These are phyloP conservation scores for Cystobasidium ongulense DNA, from an alignment of 768 basidiomycete genomes.

Conservation along the genomic window DNA sequence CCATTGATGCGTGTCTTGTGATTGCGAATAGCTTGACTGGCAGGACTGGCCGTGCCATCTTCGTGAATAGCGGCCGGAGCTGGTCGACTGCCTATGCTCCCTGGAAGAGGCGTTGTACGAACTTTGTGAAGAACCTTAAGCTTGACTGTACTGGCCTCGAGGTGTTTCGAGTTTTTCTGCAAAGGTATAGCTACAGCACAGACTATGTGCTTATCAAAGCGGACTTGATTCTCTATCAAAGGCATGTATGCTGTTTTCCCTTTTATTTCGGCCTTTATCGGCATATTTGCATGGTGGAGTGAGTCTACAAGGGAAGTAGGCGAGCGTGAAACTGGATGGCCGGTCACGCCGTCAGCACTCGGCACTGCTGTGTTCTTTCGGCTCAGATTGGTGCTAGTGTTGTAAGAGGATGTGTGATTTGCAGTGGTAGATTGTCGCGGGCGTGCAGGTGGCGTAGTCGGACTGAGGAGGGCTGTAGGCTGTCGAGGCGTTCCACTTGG, in stretches of 20 bases:
- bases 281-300: not conserved
- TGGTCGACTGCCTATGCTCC: conserved; percentile 7
- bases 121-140: conserved; percentile 16
- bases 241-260: conserved; percentile 9
- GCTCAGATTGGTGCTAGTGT: not conserved
- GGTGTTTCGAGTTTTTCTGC: not conserved
- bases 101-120: not conserved
- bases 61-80: not conserved
- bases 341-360: not conserved
- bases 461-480: not conserved
- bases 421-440: not conserved
- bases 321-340: not conserved
- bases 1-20: conserved; percentile 7
- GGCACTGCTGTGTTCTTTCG: conserved; percentile 4
- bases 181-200: conserved; percentile 31
- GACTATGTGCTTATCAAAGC: conserved; percentile 20
- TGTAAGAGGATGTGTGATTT: not conserved
- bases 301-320: not conserved
- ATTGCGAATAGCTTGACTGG: not conserved
- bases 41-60: not conserved
- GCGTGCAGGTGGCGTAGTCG: not conserved
- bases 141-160: conserved; percentile 14
- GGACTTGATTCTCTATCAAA: not conserved
- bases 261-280: not conserved
- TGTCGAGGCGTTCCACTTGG: not conserved